phyloP scores from a whole-genome alignment of 345 rosid species.

The Salix viminalis region DNA sequence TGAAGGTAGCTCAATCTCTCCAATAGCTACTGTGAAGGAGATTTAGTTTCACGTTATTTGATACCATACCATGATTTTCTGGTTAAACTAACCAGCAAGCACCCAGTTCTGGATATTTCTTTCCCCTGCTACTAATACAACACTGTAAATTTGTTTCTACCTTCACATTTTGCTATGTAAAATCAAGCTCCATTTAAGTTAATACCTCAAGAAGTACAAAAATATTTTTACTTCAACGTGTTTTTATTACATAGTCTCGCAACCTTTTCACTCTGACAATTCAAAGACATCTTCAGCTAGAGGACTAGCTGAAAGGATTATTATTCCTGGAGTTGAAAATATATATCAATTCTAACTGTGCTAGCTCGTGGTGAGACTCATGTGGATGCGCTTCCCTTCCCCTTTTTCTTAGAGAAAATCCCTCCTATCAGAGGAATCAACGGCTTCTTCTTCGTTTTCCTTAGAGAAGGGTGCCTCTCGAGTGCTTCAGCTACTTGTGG shows the following conservation, averaged over 20 bases:
- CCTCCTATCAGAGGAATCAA: slow-evolving; percentile 62
- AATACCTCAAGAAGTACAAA: neutral
- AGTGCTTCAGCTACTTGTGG: slow-evolving; percentile 39
- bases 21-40: no score
- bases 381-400: neutral
- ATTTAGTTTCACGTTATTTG: no score
- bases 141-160: neutral
- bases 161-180: neutral
- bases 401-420: slow-evolving; percentile 54
- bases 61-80: no score
- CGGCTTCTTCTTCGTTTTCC: slow-evolving; percentile 60
- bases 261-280: neutral
- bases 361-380: neutral
- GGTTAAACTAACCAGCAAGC: no score
- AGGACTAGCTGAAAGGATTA: neutral
- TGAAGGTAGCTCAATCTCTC: no score
- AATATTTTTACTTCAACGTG: neutral
- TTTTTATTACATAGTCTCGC: neutral
- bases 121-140: neutral
- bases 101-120: neutral
- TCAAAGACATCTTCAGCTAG: neutral
- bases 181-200: neutral
- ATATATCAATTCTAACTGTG: neutral
- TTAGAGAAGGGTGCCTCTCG: slow-evolving; percentile 66
- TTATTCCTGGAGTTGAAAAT: neutral